A percentile compares a stretch with the other conserved stretches of the same genome.
These are phyloP conservation scores for Postia placenta DNA, from an alignment of 768 basidiomycete genomes.

Conservation along the genomic window DNA sequence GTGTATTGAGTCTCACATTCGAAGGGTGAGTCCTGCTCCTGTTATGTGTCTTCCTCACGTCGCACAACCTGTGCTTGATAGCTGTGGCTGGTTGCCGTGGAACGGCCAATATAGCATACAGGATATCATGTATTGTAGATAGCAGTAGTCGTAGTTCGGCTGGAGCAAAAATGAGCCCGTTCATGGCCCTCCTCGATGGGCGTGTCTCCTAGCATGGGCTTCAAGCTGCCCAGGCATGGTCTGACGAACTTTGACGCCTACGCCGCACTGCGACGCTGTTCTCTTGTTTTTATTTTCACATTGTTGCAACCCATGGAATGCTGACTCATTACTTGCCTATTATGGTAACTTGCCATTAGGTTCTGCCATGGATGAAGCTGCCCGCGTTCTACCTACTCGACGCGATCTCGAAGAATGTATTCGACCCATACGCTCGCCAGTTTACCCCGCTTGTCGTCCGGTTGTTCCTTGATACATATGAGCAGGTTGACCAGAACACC, in stretches of 20 bases:
- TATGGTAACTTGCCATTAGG: constrained; percentile 43
- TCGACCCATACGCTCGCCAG: constrained; percentile 82
- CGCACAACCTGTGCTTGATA: not conserved
- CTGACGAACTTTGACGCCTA: constrained; percentile 11
- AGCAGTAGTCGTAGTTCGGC: constrained; percentile 30
- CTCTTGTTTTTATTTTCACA: constrained; percentile 5
- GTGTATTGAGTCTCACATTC: constrained; percentile 79
- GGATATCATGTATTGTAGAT: constrained; percentile 36
- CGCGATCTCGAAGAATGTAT: constrained; percentile 95
- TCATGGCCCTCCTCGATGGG: no score
- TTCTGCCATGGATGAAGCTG: constrained; percentile 83
- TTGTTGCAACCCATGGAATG: constrained; percentile 34
- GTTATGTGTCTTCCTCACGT: constrained; percentile 11
- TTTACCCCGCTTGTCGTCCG: constrained; percentile 79
- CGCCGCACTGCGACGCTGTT: constrained; percentile 7
- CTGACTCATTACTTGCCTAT: constrained; percentile 52
- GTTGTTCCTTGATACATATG: constrained; percentile 84
- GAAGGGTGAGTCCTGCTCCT: constrained; percentile 64
- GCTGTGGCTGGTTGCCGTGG: not conserved
- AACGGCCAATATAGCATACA: constrained; percentile 5
- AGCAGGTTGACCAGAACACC: constrained; percentile 75
- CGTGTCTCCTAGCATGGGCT: no score
- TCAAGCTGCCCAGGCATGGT: no score
- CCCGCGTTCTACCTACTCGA: constrained; percentile 94
- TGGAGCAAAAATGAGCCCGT: constrained; percentile 38